A percentile compares a stretch with the other conserved stretches of the same genome.
Evolutionary conservation across 2,329 filamentous ascomycete species (phyloP).

Genomic region (Botryotinia globosa): DNA sequence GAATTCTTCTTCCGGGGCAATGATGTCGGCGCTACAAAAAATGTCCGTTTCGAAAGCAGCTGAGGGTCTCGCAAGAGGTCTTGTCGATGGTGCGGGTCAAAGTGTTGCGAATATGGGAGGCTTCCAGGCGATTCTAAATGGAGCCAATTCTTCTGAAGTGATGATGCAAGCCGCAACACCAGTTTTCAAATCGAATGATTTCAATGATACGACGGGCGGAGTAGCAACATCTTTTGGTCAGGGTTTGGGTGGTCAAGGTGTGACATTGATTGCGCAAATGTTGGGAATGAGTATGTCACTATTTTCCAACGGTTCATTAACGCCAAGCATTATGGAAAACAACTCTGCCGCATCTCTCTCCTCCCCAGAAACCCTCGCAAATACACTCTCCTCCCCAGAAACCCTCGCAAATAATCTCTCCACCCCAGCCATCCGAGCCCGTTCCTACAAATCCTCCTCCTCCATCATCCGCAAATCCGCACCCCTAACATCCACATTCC

Average conservation of each 20-base stretch:
- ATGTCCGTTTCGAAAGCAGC: conserved; percentile 17
- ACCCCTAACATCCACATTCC: background rate
- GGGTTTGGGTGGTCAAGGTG: conserved; percentile 13
- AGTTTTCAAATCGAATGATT: background rate
- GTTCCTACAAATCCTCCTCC: background rate
- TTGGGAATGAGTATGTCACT: background rate
- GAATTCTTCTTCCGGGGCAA: conserved; percentile 1
- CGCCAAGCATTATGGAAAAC: background rate
- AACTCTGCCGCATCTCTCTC: background rate
- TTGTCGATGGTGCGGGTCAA: conserved; percentile 13
- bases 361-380: background rate
- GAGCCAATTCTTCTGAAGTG: background rate
- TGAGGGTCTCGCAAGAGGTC: conserved; percentile 14
- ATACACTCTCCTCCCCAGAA: background rate
- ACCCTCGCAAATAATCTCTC: background rate
- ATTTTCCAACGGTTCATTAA: background rate
- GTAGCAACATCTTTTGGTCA: conserved; percentile 17
- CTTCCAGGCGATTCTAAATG: conserved; percentile 11
- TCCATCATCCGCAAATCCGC: background rate
- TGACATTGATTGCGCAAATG: conserved; percentile 5
- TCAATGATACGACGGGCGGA: conserved; percentile 12
- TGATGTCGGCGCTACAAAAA: conserved; percentile 1
- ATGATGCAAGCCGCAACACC: conserved; percentile 4
- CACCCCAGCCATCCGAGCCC: background rate
- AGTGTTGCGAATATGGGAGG: conserved; percentile 16